These are phyloP conservation scores for Sonneratia alba DNA, from an alignment of 345 rosid species.

Conservation along the genomic window DNA sequence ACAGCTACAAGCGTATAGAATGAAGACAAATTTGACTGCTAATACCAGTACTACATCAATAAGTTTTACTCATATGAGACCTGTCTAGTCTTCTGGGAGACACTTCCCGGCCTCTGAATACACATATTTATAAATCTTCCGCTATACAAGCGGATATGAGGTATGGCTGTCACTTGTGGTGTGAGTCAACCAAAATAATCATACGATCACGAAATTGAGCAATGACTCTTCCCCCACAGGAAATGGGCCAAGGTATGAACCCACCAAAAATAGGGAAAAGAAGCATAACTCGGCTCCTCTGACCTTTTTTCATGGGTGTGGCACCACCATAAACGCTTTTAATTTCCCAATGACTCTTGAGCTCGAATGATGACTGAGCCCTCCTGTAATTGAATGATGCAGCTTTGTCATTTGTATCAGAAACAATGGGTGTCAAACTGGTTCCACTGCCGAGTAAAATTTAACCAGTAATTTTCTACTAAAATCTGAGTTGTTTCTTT, in stretches of 20 bases:
- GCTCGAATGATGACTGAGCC: neutral
- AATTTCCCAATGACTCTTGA: neutral
- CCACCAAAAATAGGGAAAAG: neutral
- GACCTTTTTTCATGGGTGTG: neutral
- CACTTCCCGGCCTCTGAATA: constrained; percentile 1
- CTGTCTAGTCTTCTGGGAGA: neutral
- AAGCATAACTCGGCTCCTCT: neutral
- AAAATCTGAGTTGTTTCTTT: constrained; percentile 11
- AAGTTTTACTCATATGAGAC: neutral
- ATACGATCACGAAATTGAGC: neutral
- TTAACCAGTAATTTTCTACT: constrained; percentile 3
- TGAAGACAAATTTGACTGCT: neutral
- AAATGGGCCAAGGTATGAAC: neutral
- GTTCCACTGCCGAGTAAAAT: constrained; percentile 1
- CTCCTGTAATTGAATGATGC: constrained; percentile 2
- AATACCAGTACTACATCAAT: neutral
- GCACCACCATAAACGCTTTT: neutral
- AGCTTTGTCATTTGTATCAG: constrained; percentile 4
- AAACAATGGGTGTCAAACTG: neutral
- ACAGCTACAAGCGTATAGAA: neutral
- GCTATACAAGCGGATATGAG: neutral
- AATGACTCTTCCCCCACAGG: neutral
- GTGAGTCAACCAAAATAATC: neutral
- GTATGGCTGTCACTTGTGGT: neutral
- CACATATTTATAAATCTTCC: neutral